These are phyloP conservation scores for Fusarium tupiense DNA, from an alignment of 2,329 filamentous ascomycete species.

Conservation along the genomic window DNA sequence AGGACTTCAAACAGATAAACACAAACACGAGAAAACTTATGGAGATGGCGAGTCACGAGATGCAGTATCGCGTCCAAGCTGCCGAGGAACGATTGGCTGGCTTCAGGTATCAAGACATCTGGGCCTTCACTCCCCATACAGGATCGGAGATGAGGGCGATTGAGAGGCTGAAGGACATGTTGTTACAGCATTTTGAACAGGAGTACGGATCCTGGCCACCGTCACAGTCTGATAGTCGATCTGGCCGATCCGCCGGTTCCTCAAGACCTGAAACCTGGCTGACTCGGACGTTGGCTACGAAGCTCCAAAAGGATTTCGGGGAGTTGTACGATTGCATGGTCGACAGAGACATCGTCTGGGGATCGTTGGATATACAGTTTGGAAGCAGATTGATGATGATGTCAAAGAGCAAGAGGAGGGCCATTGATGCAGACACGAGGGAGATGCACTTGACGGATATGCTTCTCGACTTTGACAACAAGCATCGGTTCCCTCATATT, in stretches of 20 bases:
- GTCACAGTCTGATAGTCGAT: slow-evolving; percentile 2
- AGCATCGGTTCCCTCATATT: slow-evolving; percentile 70
- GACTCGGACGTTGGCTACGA: slow-evolving; percentile 64
- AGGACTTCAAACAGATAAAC: slow-evolving; percentile 68
- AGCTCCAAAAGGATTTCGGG: slow-evolving; percentile 73
- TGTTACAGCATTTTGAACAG: slow-evolving; percentile 65
- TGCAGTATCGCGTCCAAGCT: slow-evolving; percentile 68
- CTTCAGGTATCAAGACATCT: slow-evolving; percentile 71
- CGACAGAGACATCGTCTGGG: slow-evolving; percentile 73
- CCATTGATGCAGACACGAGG: slow-evolving; percentile 59
- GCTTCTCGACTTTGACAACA: slow-evolving; percentile 72
- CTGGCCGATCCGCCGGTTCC: slow-evolving; percentile 27
- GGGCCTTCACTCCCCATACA: slow-evolving; percentile 60
- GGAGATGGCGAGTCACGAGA: slow-evolving; percentile 68
- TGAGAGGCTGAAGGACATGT: slow-evolving; percentile 68
- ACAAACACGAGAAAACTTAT: slow-evolving; percentile 71
- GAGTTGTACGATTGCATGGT: slow-evolving; percentile 77
- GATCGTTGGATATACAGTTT: slow-evolving; percentile 67
- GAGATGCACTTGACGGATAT: slow-evolving; percentile 74
- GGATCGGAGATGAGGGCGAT: slow-evolving; percentile 63
- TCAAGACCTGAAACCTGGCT: slow-evolving; percentile 66
- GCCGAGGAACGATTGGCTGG: slow-evolving; percentile 68
- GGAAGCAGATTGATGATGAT: slow-evolving; percentile 73
- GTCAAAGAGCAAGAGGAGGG: slow-evolving; percentile 55
- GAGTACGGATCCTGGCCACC: slow-evolving; percentile 70